Conservation (phyloP, 1,284 basidiomycete genomes). For the Uromyces viciae-fabae region DNA sequence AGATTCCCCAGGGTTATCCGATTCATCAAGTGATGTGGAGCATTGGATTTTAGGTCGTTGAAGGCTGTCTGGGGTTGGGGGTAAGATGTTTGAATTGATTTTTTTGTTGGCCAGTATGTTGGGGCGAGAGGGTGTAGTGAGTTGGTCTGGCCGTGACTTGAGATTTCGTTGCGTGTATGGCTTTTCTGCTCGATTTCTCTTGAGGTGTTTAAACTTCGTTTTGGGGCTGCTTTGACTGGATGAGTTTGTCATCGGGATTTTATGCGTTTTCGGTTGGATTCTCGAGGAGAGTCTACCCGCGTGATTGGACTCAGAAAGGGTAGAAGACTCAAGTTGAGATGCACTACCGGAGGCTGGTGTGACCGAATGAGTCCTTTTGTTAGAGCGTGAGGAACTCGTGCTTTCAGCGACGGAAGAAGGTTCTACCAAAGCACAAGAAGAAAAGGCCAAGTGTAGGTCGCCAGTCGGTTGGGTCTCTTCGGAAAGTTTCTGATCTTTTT, state of each 20-base stretch:
- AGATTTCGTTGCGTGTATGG: background rate
- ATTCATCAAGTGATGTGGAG: background rate
- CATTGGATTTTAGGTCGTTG: background rate
- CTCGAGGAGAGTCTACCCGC: no score
- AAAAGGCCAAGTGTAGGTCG: background rate
- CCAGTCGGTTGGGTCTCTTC: background rate
- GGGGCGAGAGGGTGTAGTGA: background rate
- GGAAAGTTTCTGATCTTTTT: background rate
- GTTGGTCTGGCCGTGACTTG: background rate
- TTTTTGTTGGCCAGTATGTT: background rate
- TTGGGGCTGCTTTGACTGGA: background rate
- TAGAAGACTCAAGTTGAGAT: background rate
- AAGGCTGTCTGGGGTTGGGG: background rate
- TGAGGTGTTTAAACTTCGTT: background rate
- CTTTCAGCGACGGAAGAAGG: background rate
- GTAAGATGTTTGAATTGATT: background rate
- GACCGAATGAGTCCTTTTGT: background rate
- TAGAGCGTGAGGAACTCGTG: background rate
- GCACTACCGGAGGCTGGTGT: background rate
- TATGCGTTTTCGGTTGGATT: background rate
- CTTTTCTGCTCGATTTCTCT: background rate
- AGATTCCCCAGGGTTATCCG: background rate
- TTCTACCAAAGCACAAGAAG: background rate
- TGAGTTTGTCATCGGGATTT: background rate
- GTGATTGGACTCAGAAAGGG: background rate